Evolutionary conservation across 805 yeast species (phyloP).

Genomic region (Candida railenensis): DNA sequence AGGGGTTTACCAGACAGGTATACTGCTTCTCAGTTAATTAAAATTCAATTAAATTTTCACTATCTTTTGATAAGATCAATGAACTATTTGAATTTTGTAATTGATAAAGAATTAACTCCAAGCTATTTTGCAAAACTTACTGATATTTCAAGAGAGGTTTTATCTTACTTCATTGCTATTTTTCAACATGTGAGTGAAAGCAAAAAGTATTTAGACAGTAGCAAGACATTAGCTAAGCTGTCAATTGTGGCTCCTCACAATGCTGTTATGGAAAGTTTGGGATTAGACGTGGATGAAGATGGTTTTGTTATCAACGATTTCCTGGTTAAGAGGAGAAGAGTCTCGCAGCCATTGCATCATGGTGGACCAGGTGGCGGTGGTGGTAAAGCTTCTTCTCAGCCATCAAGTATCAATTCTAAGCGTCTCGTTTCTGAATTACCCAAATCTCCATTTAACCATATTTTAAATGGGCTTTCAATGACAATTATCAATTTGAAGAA

Average conservation of each 20-base stretch:
- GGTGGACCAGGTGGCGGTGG: neutral
- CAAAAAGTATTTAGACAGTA: constrained; percentile 6
- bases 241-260: constrained; percentile 10
- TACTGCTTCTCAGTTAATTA: constrained; percentile 38
- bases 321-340: constrained; percentile 34
- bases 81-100: constrained; percentile 43
- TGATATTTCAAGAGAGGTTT: constrained; percentile 37
- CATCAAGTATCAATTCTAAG: neutral
- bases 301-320: constrained; percentile 46
- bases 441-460: constrained; percentile 37
- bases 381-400: neutral
- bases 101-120: constrained; percentile 39
- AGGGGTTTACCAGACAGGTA: constrained; percentile 38
- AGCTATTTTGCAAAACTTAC: constrained; percentile 33
- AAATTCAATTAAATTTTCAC: constrained; percentile 45
- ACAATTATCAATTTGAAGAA: constrained; percentile 44
- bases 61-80: constrained; percentile 40
- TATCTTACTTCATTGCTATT: constrained; percentile 35
- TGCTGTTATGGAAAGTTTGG: constrained; percentile 34
- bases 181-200: constrained; percentile 33
- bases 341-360: constrained; percentile 9
- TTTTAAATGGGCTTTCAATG: constrained; percentile 43
- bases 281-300: constrained; percentile 43
- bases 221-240: neutral
- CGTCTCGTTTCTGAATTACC: constrained; percentile 22